Conservation (phyloP, 805 yeast genomes). For the Saccharomycopsis selenospora region DNA sequence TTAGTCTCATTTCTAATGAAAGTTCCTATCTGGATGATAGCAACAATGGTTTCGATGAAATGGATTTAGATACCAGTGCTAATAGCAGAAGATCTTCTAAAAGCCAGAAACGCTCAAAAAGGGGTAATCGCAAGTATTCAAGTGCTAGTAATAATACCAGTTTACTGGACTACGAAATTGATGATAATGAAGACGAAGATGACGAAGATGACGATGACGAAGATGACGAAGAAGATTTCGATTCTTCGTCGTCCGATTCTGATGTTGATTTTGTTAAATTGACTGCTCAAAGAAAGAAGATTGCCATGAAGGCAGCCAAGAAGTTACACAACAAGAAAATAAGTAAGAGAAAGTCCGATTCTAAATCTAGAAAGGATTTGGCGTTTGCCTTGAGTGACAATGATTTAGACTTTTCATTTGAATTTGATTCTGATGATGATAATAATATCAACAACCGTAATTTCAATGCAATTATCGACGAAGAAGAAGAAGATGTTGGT, state of each 20-base stretch:
- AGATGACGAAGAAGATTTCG: slow-evolving; percentile 30
- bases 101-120: slow-evolving; percentile 27
- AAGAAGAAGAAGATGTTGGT: slow-evolving; percentile 50
- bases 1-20: slow-evolving; percentile 37
- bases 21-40: slow-evolving; percentile 34
- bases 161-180: slow-evolving; percentile 16
- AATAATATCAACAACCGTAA: slow-evolving; percentile 22
- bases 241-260: slow-evolving; percentile 51
- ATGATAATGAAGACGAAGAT: slow-evolving; percentile 26
- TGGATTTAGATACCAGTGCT: slow-evolving; percentile 20
- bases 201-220: slow-evolving; percentile 33
- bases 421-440: slow-evolving; percentile 37
- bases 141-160: too few relatives aligned
- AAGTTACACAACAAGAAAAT: slow-evolving; percentile 25
- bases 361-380: neutral
- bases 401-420: slow-evolving; percentile 37
- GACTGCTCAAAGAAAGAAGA: slow-evolving; percentile 60
- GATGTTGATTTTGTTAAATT: slow-evolving; percentile 66
- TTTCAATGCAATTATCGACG: slow-evolving; percentile 11
- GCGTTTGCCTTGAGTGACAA: slow-evolving; percentile 7
- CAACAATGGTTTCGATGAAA: slow-evolving; percentile 29
- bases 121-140: slow-evolving; percentile 32
- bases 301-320: slow-evolving; percentile 41
- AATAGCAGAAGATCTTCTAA: slow-evolving; percentile 27
- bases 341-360: neutral